phyloP scores from a whole-genome alignment of 2,329 filamentous ascomycete species.

The Hymenoscyphus fraxineus region DNA sequence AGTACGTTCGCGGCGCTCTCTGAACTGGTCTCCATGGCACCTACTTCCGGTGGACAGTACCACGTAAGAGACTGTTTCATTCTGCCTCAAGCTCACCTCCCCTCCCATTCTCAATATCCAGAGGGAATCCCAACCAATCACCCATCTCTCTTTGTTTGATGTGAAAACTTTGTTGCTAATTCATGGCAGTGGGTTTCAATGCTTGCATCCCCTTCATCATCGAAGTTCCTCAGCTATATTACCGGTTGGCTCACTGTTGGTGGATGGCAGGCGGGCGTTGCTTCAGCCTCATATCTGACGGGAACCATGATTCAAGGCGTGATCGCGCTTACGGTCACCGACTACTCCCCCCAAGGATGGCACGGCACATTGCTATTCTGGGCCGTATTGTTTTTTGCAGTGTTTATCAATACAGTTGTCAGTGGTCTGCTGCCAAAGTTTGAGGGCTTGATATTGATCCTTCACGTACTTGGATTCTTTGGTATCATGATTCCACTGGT shows the following conservation, averaged over 20 bases:
- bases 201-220: conserved; percentile 8
- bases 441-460: not conserved
- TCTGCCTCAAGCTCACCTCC: not conserved
- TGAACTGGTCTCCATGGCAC: conserved; percentile 21
- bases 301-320: conserved; percentile 34
- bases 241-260: conserved; percentile 1
- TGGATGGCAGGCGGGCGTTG: not conserved
- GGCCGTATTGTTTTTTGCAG: not conserved
- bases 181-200: conserved; percentile 11
- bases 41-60: not conserved
- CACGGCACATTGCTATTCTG: conserved; percentile 38
- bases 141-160: too few species aligned
- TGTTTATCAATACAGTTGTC: conserved; percentile 2
- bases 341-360: conserved; percentile 36
- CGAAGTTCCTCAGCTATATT: conserved; percentile 9
- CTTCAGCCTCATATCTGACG: conserved; percentile 5
- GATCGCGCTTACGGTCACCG: conserved; percentile 30
- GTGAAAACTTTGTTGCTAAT: conserved; percentile 33
- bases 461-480: conserved; percentile 2
- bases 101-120: not conserved
- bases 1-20: conserved; percentile 18
- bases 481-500: not conserved
- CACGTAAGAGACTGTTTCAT: not conserved
- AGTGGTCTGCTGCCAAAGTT: not conserved
- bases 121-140: not conserved